phyloP scores from a whole-genome alignment of 148 eudicot species.

The Chenopodium berlandieri region DNA sequence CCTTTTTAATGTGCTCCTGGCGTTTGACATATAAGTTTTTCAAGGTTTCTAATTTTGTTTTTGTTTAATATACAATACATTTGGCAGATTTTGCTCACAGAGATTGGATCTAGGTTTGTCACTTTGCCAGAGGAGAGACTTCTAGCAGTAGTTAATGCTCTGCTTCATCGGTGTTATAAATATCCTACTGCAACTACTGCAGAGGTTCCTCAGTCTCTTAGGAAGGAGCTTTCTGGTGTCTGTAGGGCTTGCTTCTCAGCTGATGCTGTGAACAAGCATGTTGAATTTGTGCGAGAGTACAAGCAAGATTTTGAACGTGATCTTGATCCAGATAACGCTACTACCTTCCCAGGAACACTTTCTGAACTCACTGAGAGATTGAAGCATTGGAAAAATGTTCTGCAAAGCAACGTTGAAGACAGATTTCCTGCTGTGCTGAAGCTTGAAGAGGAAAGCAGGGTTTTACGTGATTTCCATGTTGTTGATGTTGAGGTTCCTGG shows the following conservation, averaged over 20 bases:
- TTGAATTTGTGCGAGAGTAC: constrained; percentile 91
- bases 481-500: constrained; percentile 99
- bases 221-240: constrained; percentile 98
- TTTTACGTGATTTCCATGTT: constrained; percentile 90
- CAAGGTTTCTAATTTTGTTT: background rate
- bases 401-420: constrained; percentile 97
- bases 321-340: constrained; percentile 91
- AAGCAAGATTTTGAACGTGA: constrained; percentile 97
- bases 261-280: constrained; percentile 98
- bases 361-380: constrained; percentile 82
- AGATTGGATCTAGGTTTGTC: constrained; percentile 96
- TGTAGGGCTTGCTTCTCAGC: constrained; percentile 97
- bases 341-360: constrained; percentile 87
- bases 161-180: constrained; percentile 95
- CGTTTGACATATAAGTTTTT: background rate
- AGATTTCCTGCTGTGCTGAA: constrained; percentile 95
- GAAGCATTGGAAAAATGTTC: constrained; percentile 96
- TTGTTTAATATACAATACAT: background rate
- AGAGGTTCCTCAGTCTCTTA: constrained; percentile 96
- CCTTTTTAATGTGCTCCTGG: background rate
- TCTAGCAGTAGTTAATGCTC: constrained; percentile 89
- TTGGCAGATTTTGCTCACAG: constrained; percentile 80
- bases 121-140: constrained; percentile 99
- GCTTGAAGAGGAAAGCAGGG: constrained; percentile 96
- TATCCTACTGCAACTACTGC: constrained; percentile 97